Evolutionary conservation across 2,329 filamentous ascomycete species (phyloP), one percentile per base, ranked within the genome.

Genomic region (Monosporascus sp.): DNA sequence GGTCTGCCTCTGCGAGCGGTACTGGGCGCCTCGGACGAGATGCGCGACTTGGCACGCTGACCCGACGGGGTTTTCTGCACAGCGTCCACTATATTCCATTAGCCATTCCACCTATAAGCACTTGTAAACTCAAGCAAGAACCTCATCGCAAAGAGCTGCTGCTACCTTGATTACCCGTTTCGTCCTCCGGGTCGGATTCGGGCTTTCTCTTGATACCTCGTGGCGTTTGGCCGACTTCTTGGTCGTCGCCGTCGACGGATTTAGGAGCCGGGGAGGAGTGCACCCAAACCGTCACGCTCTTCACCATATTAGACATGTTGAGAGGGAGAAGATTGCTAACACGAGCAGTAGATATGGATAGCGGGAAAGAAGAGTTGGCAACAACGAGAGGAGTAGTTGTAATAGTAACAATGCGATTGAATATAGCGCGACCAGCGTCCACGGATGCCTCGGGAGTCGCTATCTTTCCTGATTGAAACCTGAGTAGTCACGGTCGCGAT

Each of bases 131-230:
- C 15, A 15, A 24, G 24, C 2, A 7, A 26, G 15, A 46, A n/a
- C 24, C 40, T 20, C 40, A 43, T 46, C 24, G 22, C 43, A 46
- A 28, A 46, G 24, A 46, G 43, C 43, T 6, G 20, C 22, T 46
- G 43, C 43, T 54, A 66, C 64, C 62, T 38, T 63, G 46, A 18
- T 47, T 60, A 8, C 60, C 62, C 45, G 65, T 55, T 2, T 60
- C 58, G 15, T 64, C 63, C 46, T 67, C 65, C 9, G 60, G 62
- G n/a, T 66, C 64, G 5, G 48, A 40, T 49, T 62, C 63, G 11
- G 60, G 55, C 52, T 67, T 67, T 57, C 65, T 59, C 60, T 68
- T 68, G 6, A 50, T 56, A 26, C 63, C 60, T 49, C 61, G 57
- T 46, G 24, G 24, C 14, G 9, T 28, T 14, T 46, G 22, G 24